Conservation (phyloP, 169 alveolate genomes). For the Babesia gibsoni region DNA sequence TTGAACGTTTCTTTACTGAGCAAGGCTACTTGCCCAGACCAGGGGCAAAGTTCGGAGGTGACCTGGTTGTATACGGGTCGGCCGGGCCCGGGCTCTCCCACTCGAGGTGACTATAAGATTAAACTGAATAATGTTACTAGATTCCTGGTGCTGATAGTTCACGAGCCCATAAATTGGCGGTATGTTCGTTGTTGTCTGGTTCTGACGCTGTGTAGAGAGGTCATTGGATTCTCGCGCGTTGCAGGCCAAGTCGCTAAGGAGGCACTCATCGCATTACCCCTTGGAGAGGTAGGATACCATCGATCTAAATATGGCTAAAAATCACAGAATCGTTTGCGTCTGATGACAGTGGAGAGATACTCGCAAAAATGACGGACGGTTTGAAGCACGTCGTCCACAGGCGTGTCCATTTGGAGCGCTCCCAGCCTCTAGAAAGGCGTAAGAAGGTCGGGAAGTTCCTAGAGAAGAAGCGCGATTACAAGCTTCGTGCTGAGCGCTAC, state of each 20-base stretch:
- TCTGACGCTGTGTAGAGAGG: constrained; percentile 29
- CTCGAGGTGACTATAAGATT: constrained; percentile 2
- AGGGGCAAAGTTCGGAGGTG: constrained; percentile 52
- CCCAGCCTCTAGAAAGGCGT: constrained; percentile 50
- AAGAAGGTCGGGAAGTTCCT: constrained; percentile 37
- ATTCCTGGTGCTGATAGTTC: constrained; percentile 7
- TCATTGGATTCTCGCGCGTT: constrained; percentile 41
- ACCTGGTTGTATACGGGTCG: constrained; percentile 33
- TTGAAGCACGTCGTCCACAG: constrained; percentile 60
- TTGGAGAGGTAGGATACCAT: neutral
- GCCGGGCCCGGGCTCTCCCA: constrained; percentile 48
- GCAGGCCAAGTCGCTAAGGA: constrained; percentile 45
- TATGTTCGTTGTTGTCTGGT: neutral
- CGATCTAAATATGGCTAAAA: neutral
- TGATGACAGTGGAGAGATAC: neutral
- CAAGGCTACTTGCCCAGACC: constrained; percentile 1
- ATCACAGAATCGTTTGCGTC: neutral
- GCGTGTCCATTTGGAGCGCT: constrained; percentile 64
- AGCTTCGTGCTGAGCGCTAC: constrained; percentile 55
- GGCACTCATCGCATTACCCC: constrained; percentile 11
- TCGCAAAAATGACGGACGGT: constrained; percentile 31
- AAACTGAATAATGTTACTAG: neutral
- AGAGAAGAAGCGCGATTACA: constrained; percentile 65
- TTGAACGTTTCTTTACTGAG: constrained; percentile 4
- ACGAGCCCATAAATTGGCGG: constrained; percentile 17